phyloP scores from a whole-genome alignment of 2,329 filamentous ascomycete genomes.

The Neophaeococcomyces mojaviensis region DNA sequence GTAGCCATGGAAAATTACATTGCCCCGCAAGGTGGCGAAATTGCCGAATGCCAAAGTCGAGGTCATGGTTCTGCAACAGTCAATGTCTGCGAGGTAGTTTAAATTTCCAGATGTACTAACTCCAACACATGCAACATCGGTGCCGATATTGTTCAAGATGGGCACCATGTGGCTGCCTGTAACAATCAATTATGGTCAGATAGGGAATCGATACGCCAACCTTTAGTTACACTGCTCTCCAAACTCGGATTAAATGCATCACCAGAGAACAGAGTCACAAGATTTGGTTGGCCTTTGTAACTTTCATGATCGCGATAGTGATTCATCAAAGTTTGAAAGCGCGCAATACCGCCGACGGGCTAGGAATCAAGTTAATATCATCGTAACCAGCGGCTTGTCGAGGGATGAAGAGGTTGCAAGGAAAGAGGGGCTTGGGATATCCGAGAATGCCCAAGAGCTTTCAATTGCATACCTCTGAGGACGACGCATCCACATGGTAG shows the following conservation, averaged over 20 bases:
- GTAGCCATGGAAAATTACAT: slow-evolving; percentile 81
- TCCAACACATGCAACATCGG: slow-evolving; percentile 73
- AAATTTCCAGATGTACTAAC: slow-evolving; percentile 42
- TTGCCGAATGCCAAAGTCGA: slow-evolving; percentile 82
- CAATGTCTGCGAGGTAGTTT: background rate
- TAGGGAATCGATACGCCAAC: slow-evolving; percentile 29
- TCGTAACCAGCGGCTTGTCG: slow-evolving; percentile 45
- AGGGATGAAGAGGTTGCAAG: slow-evolving; percentile 35
- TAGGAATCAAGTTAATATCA: slow-evolving; percentile 37
- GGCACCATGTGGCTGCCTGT: slow-evolving; percentile 69
- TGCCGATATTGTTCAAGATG: slow-evolving; percentile 68
- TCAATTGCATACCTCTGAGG: slow-evolving; percentile 6
- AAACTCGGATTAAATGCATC: slow-evolving; percentile 89
- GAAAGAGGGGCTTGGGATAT: slow-evolving; percentile 2
- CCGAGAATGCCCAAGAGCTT: background rate
- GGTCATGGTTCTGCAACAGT: slow-evolving; percentile 66
- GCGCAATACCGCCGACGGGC: slow-evolving; percentile 70
- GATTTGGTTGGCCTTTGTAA: slow-evolving; percentile 56
- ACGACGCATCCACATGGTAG: slow-evolving; percentile 65
- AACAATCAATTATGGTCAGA: no score
- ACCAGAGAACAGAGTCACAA: slow-evolving; percentile 79
- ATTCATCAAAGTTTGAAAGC: slow-evolving; percentile 72
- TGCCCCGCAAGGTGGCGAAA: slow-evolving; percentile 64
- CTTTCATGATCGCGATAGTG: slow-evolving; percentile 60
- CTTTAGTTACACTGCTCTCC: slow-evolving; percentile 84